Base-by-base conservation (phyloP, 2,329 filamentous ascomycete species). In the Helotiales sp. region DNA sequence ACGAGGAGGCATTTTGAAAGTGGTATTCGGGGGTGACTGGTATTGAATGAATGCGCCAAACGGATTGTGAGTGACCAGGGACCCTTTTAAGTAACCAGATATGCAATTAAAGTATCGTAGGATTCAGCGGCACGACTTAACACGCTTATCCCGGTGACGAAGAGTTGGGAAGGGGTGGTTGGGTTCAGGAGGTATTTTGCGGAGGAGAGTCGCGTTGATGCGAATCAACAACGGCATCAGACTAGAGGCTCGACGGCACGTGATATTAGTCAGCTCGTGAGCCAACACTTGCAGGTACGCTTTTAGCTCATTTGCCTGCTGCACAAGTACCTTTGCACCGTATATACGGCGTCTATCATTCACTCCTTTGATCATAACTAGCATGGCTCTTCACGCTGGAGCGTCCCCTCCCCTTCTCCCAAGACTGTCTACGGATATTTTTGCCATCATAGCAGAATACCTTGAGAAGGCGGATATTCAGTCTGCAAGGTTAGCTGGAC, bases 1-100 rank as follows among this genome's bases (percentile, higher is more conserved):
- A 70, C 68, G 67, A 55, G 68, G 68, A 62, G 67, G 68, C 68
- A 70, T 70, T 12, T 49, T 66, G 30, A 36, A 24, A 52, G 55
- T 34, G 29, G 38, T 17, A 25, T 44, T 33, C 17, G 22, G 34
- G 13, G 29, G 25, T 40, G 47, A 29, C 48, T 46, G 44, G 33
- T 52, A 22, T 47, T 34, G 47, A 15, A 25, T 8, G 8, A 42
- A 24, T 44, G 40, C 40, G 40, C 40, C 40, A 25, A 44, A 9
- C 15, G 22, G n/a, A 44, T 44, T 44, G 40, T 25, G 22, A 44
- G 6, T 4, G 10, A 3, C n/a, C 19, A 27, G 5, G 22, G 40
- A 24, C 9, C 40, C 10, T 44, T 27, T 24, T 9, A 9, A 25
- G 40, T 9, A 4, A 27, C 3, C 10, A 25, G 27, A 44, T 12